These are phyloP conservation scores for Poterioochromonas sp. DNA, from an alignment of 352 stramenopile species.

Conservation along the genomic window DNA sequence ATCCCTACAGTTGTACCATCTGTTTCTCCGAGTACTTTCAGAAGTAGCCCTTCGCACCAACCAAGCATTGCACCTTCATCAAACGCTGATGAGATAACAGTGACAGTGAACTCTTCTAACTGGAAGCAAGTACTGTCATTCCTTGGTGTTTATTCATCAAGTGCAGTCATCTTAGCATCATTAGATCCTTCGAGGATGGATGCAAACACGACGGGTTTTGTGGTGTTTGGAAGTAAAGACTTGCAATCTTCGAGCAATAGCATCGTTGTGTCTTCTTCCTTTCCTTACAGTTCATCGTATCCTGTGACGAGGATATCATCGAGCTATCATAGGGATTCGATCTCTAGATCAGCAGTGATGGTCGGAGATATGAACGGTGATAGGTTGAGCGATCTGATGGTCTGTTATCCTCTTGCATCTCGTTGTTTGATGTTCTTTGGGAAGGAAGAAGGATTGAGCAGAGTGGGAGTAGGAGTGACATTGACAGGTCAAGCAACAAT, in stretches of 20 bases:
- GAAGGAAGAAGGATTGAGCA: too few species aligned
- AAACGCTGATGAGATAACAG: background rate
- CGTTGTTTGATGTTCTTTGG: too few species aligned
- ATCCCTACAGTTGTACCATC: too few species aligned
- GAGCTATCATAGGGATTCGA: background rate
- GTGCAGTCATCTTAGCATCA: background rate
- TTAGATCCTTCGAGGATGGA: background rate
- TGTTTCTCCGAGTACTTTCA: too few species aligned
- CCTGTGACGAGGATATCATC: background rate
- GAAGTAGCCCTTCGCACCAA: too few species aligned
- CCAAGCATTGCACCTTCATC: background rate
- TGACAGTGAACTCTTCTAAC: background rate
- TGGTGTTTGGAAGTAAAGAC: background rate
- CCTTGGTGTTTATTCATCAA: background rate
- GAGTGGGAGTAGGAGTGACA: too few species aligned
- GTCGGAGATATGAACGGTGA: too few species aligned
- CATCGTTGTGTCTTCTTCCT: background rate
- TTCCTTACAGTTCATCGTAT: background rate
- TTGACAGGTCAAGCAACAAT: too few species aligned
- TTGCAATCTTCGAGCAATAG: background rate
- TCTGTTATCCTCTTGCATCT: too few species aligned
- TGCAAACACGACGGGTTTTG: background rate
- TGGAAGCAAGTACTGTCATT: background rate
- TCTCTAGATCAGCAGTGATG: too few species aligned
- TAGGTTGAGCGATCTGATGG: too few species aligned